Base-by-base conservation (phyloP, 768 basidiomycete genomes). In the Boletus reticulatus region DNA sequence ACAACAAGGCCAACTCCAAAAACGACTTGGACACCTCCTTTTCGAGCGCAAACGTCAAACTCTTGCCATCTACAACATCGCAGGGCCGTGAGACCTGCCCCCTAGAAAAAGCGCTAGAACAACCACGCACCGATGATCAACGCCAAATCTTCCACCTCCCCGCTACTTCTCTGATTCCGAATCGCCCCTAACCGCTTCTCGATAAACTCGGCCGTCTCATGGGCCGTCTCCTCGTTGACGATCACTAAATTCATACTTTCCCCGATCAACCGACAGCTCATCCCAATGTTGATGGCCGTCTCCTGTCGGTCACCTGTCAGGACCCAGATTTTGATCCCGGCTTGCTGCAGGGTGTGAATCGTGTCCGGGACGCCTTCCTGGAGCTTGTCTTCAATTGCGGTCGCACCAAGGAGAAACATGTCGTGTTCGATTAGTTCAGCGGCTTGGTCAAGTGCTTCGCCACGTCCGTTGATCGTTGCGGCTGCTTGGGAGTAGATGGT, bases 281-380 rank as follows among this genome's bases (percentile, higher is more conserved):
- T 87, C 50, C 97, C 97, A 60, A 99, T 98, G 66, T 99, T 99
- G 73, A 99, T 98, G 16, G 97, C 97, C 2, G 97, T 99, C 73
- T 99, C 97, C 75, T 99, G 97, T 61, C 97, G 79, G 71, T 99
- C 97, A 1, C 97, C 97, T 3, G 97, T 99, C 48, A 99, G 75
- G 9, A 99, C 95, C 97, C 97, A 99, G 17, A 99, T 87, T 87
- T 98, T 99, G 74, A 99, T 97, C 4, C 97, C 97, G 37, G 97
- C 97, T 83, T 92, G 92, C 65, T 99, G 97, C 44, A 99, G 72
- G 0, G 95, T 98, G 69, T 98, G 95, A 47, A 98, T 99, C 6
- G 97, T 87, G 65, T 99, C 97, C 0, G 97, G 97, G 4, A 99
- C 97, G 39, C 97, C 97, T 50, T 99, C 97, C 69, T 99, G 97